Evolutionary conservation across 257 asterid genomes (phyloP), one percentile per base, ranked within the genome.

Genomic region (Henckelia pumila): DNA sequence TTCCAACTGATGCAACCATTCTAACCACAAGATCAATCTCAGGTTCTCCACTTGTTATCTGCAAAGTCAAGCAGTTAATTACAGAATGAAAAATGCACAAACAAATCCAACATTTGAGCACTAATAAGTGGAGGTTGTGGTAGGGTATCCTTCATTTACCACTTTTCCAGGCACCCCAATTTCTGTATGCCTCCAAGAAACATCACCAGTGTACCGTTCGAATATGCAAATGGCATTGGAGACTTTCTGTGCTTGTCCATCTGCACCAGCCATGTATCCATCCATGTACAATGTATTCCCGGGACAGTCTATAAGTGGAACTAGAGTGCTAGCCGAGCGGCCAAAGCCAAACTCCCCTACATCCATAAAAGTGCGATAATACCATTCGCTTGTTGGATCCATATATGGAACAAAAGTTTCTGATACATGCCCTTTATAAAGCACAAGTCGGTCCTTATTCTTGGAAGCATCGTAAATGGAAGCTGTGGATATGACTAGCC

Each of bases 351-450:
- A 89, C 77, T 87, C 96, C 10, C 96, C 96, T 0, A 85, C 61
- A n/a, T 89, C 96, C 88, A 89, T 53, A 71, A 87, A 89, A 0
- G 95, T 85, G 22, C 89, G 74, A 6, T 76, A 81, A 33, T 87
- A 87, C 96, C 95, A 85, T 30, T 89, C 96, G 0, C 28, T 59
- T 1, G 79, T 76, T 3, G 89, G 95, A 59, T 89, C 93, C 96
- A 89, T 89, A 25, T 87, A 85, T 9, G 95, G 96, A 16, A 89
- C 96, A 66, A 85, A 89, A 35, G 91, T 85, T 79, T 89, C 96
- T 0, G 96, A 87, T 1, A 85, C 87, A 62, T 85, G 89, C 35
- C 86, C 93, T 63, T 84, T 82, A 17, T 89, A 89, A 26, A 87
- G 82, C 74, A 89, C 89, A 5, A 66, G 72, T 28, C 96, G 78